Base-by-base conservation (phyloP, 2,329 filamentous ascomycete species). In the Colletotrichum sublineola region DNA sequence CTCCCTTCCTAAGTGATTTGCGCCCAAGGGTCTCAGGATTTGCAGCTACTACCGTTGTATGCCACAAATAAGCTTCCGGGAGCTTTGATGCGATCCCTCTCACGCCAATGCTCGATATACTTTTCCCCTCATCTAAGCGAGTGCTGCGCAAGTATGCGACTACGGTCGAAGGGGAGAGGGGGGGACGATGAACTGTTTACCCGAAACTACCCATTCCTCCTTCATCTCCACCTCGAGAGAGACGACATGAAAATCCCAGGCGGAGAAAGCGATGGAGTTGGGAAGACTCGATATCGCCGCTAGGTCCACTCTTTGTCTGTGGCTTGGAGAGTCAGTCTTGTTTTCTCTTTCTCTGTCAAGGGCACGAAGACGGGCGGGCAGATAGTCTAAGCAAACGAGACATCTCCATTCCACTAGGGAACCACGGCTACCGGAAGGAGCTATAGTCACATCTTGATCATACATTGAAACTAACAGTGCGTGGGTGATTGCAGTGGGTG, bases 41-140 rank as follows among this genome's bases (percentile, higher is more conserved):
- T 20, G 60, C 44, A 50, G 18, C 31, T 50, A 15, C 4, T 36
- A 40, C 33, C 20, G 31, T 62, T 20, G 44, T 50, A 48, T 50
- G 18, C 11, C n/a, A 44, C 18, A 6, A 18, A 40, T 15, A 70
- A 38, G 40, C 63, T 70, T 67, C 55, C 63, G 55, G 63, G 63
- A 56, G 55, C 52, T 42, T 44, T 24, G 52, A 29, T 12, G 3
- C 40, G 20, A 20, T 15, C 24, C 29, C 31, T 29, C 24, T 50
- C 31, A 3, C 58, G 24, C 50, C 12, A 29, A 46, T 29, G 14
- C 31, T 20, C 11, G 44, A 14, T 15, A 29, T 12, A 11, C 42
- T 18, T 38, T 3, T 20, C 31, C 46, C 14, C 40, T 18, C 44
- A n/a, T 11, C 18, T 8, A 44, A 11, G 14, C 12, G 14, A n/a